These are phyloP conservation scores for Arthroderma sp. DNA, from an alignment of 2,329 filamentous ascomycete species.

Conservation along the genomic window DNA sequence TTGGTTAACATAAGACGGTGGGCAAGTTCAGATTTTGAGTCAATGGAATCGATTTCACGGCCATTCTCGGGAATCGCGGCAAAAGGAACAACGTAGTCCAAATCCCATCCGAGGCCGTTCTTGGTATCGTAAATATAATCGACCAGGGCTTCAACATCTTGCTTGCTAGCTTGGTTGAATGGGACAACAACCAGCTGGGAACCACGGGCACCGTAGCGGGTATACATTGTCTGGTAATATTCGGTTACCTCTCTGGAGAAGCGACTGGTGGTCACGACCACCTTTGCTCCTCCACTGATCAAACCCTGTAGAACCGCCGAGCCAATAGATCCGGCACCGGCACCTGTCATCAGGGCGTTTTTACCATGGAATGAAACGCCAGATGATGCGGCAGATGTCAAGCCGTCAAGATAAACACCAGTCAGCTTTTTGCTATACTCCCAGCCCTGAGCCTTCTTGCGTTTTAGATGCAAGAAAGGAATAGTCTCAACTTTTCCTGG, in stretches of 20 bases:
- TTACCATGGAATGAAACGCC: slow-evolving; percentile 91
- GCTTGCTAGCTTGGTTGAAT: slow-evolving; percentile 98
- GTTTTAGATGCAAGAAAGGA: slow-evolving; percentile 94
- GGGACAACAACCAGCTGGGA: slow-evolving; percentile 96
- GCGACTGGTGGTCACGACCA: slow-evolving; percentile 88
- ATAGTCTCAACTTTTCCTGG: slow-evolving; percentile 87
- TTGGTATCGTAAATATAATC: slow-evolving; percentile 96
- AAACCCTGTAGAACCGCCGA: slow-evolving; percentile 92
- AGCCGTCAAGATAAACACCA: slow-evolving; percentile 76
- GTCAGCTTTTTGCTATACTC: slow-evolving; percentile 99
- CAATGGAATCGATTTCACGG: slow-evolving; percentile 89
- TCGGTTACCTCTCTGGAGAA: slow-evolving; percentile 97
- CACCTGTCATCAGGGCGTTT: slow-evolving; percentile 95
- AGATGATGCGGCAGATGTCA: slow-evolving; percentile 74
- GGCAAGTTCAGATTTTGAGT: slow-evolving; percentile 93
- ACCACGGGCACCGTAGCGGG: slow-evolving; percentile 79
- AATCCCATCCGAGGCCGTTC: slow-evolving; percentile 93
- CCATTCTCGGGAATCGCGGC: slow-evolving; percentile 96
- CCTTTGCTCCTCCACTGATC: slow-evolving; percentile 92
- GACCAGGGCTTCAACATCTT: slow-evolving; percentile 86
- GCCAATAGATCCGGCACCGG: slow-evolving; percentile 92
- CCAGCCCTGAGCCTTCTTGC: slow-evolving; percentile 94
- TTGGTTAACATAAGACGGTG: slow-evolving; percentile 99
- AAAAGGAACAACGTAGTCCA: slow-evolving; percentile 92
- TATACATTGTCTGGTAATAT: slow-evolving; percentile 99